Evolutionary conservation across 768 basidiomycete species (phyloP), one percentile per base, ranked within the genome.

Genomic region (Gloeophyllum trabeum): DNA sequence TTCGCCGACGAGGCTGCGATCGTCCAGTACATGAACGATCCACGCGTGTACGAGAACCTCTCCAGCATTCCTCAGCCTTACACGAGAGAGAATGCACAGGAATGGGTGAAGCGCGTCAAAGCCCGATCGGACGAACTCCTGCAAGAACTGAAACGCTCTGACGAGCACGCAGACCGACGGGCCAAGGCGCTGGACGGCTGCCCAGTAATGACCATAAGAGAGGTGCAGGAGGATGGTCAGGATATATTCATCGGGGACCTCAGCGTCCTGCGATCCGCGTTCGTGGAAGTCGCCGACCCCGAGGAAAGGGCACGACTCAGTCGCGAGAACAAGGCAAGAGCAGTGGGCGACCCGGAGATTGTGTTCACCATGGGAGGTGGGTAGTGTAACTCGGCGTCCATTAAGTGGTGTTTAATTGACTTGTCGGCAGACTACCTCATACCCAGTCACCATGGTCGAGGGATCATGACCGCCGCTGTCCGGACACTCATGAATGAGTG

Each of bases 391-490:
- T 10, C 18, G 19, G n/a, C 6, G 3, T 5, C 36, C 12, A 21
- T 14, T 18, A 30, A 19, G 20, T 7, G 21, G 19, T 26, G 23
- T 41, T 4, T 40, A 1, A 12, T 5, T 22, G 1, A 16, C 22
- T 34, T 16, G 5, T 44, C 12, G n/a, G n/a, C 51, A 81, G 82
- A 81, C 52, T 82, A 69, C 47, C 57, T 85, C 32, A 70, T 66
- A 4, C 64, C 75, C 13, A 70, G 69, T 24, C 71, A 81, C 51
- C 81, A 84, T 44, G 67, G 80, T 23, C 66, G 61, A 48, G 81
- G 83, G 0, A 83, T 87, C 47, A 86, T 86, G 85, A 70, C 72
- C 18, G 74, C 71, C n/a, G 80, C 71, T 0, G 51, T 87, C 24
- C 58, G 57, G 5, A 69, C 69, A 4, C 38, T 88, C 24, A 41